Evolutionary conservation across 176 grass and related monocot genomes (phyloP).

Genomic region (Triticum timopheevii): DNA sequence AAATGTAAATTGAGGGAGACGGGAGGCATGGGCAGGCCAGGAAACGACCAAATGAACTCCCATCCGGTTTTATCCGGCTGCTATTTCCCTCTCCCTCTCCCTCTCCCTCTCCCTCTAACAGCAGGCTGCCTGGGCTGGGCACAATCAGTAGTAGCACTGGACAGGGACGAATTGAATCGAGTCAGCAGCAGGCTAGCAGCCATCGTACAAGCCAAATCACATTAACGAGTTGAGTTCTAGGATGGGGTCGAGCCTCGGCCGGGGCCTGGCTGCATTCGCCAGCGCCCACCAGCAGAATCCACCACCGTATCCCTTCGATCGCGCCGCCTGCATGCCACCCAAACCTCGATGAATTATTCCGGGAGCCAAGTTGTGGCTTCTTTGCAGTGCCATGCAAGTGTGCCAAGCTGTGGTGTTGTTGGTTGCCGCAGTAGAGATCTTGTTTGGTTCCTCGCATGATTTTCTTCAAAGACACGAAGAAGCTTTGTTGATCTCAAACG

Average conservation of each 20-base stretch:
- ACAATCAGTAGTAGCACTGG: too few relatives aligned
- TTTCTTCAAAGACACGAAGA: too few relatives aligned
- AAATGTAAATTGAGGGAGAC: not conserved
- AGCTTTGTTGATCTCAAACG: too few relatives aligned
- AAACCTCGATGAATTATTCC: not conserved
- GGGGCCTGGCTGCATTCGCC: not conserved
- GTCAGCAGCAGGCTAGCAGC: not conserved
- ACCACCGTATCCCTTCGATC: not conserved
- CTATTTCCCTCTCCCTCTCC: too few relatives aligned
- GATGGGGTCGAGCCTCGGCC: not conserved
- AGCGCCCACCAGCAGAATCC: not conserved
- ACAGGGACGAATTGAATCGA: not conserved
- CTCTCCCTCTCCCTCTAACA: too few relatives aligned
- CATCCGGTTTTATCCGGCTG: not conserved
- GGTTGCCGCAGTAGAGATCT: too few relatives aligned
- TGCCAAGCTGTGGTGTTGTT: too few relatives aligned
- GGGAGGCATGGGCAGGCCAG: not conserved
- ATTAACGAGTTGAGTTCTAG: not conserved
- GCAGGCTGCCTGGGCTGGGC: too few relatives aligned
- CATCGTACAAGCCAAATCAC: conserved; percentile 39
- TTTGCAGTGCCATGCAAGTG: too few relatives aligned
- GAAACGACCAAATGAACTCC: not conserved
- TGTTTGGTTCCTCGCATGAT: too few relatives aligned
- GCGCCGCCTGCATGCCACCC: not conserved
- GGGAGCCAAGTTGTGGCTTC: too few relatives aligned